phyloP scores from a whole-genome alignment of 148 eudicot genomes.

The Fagopyrum homotropicum region DNA sequence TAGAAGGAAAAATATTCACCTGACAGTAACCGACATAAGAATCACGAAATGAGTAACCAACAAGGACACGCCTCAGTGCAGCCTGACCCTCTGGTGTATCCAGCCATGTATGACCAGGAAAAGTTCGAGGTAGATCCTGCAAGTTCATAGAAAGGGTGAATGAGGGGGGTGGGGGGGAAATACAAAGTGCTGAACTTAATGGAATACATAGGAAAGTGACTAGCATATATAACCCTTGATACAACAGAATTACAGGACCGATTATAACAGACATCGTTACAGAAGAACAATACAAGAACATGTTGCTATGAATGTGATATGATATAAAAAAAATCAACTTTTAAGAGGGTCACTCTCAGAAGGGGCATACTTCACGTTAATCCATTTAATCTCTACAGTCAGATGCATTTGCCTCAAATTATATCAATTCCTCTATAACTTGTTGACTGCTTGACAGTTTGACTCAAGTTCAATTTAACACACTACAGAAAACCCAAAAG shows the following conservation, averaged over 20 bases:
- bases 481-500: background rate
- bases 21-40: slow-evolving; percentile 98
- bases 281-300: background rate
- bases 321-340: background rate
- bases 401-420: too few relatives aligned
- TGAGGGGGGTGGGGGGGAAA: background rate
- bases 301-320: background rate
- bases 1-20: slow-evolving; percentile 24
- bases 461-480: background rate
- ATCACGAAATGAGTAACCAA: slow-evolving; percentile 93
- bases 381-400: background rate
- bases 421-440: too few relatives aligned
- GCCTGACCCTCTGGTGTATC: slow-evolving; percentile 92
- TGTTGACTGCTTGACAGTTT: too few relatives aligned
- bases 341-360: too few relatives aligned
- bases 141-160: slow-evolving; percentile 2
- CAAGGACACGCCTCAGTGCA: slow-evolving; percentile 94
- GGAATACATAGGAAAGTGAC: too few relatives aligned
- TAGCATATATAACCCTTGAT: background rate
- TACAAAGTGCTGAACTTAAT: too few relatives aligned
- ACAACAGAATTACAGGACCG: background rate
- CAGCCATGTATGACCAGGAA: slow-evolving; percentile 96
- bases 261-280: background rate
- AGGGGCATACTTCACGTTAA: background rate
- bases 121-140: slow-evolving; percentile 94